A percentile compares a stretch with the other conserved stretches of the same genome.
These are phyloP conservation scores for Verruconis gallopava DNA, from an alignment of 2,329 filamentous ascomycete genomes.

Conservation along the genomic window DNA sequence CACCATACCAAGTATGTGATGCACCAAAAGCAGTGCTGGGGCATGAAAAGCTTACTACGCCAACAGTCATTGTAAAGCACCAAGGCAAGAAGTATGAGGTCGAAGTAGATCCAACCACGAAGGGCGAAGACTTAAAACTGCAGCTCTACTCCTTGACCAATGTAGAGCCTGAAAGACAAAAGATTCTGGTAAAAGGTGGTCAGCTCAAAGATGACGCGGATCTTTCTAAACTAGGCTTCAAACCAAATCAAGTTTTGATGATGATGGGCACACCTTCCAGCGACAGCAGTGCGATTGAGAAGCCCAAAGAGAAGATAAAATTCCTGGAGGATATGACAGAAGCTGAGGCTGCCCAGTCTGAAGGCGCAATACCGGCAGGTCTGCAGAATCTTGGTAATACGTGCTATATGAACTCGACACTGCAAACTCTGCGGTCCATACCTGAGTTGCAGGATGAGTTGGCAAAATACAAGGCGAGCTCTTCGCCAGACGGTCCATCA, in stretches of 20 bases:
- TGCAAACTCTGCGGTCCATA: slow-evolving; percentile 80
- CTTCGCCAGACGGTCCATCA: slow-evolving; percentile 1
- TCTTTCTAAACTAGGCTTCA: slow-evolving; percentile 71
- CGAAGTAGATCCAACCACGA: slow-evolving; percentile 72
- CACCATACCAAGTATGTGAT: slow-evolving; percentile 40
- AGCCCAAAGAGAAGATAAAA: slow-evolving; percentile 66
- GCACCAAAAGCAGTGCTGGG: too few species aligned
- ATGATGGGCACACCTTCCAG: slow-evolving; percentile 87
- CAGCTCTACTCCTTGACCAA: slow-evolving; percentile 92
- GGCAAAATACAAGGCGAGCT: slow-evolving; percentile 40
- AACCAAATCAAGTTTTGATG: slow-evolving; percentile 77
- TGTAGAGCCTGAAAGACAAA: slow-evolving; percentile 92
- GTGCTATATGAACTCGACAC: slow-evolving; percentile 93
- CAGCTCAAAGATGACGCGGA: slow-evolving; percentile 93
- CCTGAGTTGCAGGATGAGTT: slow-evolving; percentile 82
- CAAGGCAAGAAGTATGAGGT: slow-evolving; percentile 91
- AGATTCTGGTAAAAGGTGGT: slow-evolving; percentile 85
- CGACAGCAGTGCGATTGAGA: slow-evolving; percentile 37
- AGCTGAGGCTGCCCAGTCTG: slow-evolving; percentile 71
- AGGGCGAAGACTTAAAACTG: slow-evolving; percentile 87
- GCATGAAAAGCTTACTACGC: neutral
- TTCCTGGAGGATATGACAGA: slow-evolving; percentile 98
- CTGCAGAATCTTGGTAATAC: slow-evolving; percentile 92
- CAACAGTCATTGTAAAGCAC: slow-evolving; percentile 85
- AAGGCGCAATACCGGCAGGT: slow-evolving; percentile 76